A percentile compares a stretch with the other conserved stretches of the same genome.
Conservation (phyloP, 805 yeast genomes). For the Zygoascus tannicola region DNA sequence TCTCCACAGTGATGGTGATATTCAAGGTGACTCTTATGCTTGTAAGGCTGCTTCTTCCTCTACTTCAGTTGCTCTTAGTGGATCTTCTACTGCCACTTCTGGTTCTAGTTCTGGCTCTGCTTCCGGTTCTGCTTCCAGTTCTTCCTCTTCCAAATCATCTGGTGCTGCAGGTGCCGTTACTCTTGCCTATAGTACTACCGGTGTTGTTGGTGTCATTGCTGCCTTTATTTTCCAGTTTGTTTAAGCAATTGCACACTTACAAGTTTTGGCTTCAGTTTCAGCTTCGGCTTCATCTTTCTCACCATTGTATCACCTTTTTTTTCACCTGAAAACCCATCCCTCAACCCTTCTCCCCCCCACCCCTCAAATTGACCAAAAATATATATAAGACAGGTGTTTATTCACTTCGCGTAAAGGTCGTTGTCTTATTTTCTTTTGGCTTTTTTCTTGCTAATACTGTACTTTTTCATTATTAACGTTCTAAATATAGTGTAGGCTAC, state of each 20-base stretch:
- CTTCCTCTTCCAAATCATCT: constrained; percentile 13
- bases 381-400: too few species aligned
- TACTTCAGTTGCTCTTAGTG: constrained; percentile 13
- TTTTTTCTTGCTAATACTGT: not conserved
- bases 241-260: constrained; percentile 10
- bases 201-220: constrained; percentile 16
- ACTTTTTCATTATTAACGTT: not conserved
- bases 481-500: not conserved
- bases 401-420: too few species aligned
- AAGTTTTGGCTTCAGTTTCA: not conserved
- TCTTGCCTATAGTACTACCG: constrained; percentile 13
- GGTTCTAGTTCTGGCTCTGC: constrained; percentile 9
- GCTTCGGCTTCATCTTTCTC: too few species aligned
- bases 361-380: too few species aligned
- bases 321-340: too few species aligned
- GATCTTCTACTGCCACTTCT: constrained; percentile 10
- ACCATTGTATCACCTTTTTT: too few species aligned
- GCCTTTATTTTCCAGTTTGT: constrained; percentile 19
- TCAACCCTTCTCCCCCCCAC: too few species aligned
- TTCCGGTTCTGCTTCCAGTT: constrained; percentile 9
- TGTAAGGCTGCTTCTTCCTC: constrained; percentile 30
- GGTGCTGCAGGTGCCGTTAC: constrained; percentile 14
- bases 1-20: constrained; percentile 66
- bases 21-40: constrained; percentile 79
- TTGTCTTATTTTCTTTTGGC: too few species aligned